Percentiles rank a stretch among this genome's conserved stretches.
phyloP scores from a whole-genome alignment of 257 asterid genomes.

The Penstemon newberryi region DNA sequence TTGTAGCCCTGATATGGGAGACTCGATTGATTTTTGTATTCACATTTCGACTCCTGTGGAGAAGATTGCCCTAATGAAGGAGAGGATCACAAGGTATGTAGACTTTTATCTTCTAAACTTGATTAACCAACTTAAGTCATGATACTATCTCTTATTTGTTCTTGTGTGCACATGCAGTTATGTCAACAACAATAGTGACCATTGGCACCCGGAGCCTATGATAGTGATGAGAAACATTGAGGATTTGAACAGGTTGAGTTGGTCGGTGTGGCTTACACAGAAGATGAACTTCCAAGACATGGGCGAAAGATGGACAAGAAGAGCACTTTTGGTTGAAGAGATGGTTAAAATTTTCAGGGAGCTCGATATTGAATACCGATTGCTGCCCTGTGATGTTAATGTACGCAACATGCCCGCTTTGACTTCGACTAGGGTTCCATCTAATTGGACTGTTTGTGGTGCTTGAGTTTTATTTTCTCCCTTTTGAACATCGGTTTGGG shows the following conservation, averaged over 20 bases:
- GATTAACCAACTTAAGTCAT: too few species aligned
- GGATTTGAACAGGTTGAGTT: conserved; percentile 82
- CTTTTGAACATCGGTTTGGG: too few species aligned
- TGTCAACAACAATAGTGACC: conserved; percentile 61
- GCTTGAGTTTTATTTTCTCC: conserved; percentile 23
- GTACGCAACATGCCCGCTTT: conserved; percentile 70
- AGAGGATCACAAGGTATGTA: conserved; percentile 67
- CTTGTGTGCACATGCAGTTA: conserved; percentile 42
- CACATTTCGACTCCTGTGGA: conserved; percentile 77
- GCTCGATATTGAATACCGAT: conserved; percentile 76
- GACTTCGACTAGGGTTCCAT: conserved; percentile 58
- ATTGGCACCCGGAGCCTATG: conserved; percentile 75
- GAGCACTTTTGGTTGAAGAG: conserved; percentile 76
- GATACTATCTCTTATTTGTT: not conserved
- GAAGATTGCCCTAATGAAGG: conserved; percentile 69
- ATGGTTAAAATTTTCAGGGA: conserved; percentile 70
- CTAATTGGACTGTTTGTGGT: conserved; percentile 60
- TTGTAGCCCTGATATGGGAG: conserved; percentile 97
- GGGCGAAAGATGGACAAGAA: conserved; percentile 83
- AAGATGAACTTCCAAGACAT: conserved; percentile 83
- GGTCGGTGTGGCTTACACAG: conserved; percentile 77
- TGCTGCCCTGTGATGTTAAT: conserved; percentile 74
- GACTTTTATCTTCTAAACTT: not conserved
- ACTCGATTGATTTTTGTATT: conserved; percentile 69
- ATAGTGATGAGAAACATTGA: conserved; percentile 83